Percentiles rank a stretch among this genome's conserved stretches.
These are phyloP conservation scores for Neurospora sp. DNA, from an alignment of 495 filamentous ascomycete species.

Conservation along the genomic window DNA sequence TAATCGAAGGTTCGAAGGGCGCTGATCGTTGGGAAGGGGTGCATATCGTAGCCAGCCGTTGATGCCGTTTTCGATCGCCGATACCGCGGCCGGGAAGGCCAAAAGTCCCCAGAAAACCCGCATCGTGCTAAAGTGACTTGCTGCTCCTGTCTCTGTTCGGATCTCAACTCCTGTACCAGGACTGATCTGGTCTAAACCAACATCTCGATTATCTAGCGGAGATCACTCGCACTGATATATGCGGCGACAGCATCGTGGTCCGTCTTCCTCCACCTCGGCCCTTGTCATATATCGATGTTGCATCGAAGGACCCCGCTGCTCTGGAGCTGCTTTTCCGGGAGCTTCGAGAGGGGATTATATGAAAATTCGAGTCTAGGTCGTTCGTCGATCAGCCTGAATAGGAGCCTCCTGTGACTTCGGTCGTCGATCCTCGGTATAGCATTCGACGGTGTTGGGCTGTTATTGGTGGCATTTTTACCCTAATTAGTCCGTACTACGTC, in stretches of 20 bases:
- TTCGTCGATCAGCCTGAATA: background rate
- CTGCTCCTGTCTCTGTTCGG: background rate
- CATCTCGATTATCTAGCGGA: background rate
- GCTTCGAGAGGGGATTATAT: background rate
- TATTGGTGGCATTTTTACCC: background rate
- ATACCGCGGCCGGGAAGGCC: constrained; percentile 18
- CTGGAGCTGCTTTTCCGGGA: background rate
- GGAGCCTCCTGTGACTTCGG: background rate
- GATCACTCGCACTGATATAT: background rate
- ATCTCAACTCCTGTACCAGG: background rate
- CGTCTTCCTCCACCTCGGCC: background rate
- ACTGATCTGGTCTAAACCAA: background rate
- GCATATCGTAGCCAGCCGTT: constrained; percentile 59
- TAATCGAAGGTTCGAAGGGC: constrained; percentile 13
- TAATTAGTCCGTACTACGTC: background rate
- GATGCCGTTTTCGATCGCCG: constrained; percentile 48
- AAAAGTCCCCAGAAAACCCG: constrained; percentile 22
- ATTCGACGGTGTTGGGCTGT: background rate
- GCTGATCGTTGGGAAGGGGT: constrained; percentile 29
- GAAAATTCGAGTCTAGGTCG: background rate
- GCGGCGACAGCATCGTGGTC: background rate
- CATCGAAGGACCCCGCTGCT: background rate
- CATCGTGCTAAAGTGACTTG: constrained; percentile 10
- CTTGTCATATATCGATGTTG: background rate
- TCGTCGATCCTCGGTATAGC: background rate